A percentile compares a stretch with the other conserved stretches of the same genome.
phyloP scores from a whole-genome alignment of 306 rosid species.

The Quercus gilva region DNA sequence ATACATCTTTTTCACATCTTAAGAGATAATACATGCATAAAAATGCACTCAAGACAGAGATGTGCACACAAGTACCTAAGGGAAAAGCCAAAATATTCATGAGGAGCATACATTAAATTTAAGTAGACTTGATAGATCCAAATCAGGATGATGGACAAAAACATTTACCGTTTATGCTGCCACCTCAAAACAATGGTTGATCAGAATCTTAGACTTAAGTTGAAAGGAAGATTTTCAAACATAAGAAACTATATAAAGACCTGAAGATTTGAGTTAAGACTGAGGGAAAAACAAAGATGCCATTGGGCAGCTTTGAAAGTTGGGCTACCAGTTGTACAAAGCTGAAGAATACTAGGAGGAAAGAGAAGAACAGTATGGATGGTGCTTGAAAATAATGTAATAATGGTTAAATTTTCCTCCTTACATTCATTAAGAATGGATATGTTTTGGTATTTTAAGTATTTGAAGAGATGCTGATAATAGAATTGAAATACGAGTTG shows the following conservation, averaged over 20 bases:
- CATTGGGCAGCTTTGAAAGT: not conserved
- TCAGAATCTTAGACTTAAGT: not conserved
- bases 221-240: not conserved
- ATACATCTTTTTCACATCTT: slow-evolving; percentile 1
- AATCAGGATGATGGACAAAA: not conserved
- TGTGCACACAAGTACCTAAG: not conserved
- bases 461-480: not conserved
- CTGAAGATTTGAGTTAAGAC: not conserved
- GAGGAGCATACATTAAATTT: not conserved
- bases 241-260: not conserved
- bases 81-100: not conserved
- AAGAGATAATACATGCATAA: not conserved
- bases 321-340: not conserved
- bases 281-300: not conserved
- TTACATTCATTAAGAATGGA: not conserved
- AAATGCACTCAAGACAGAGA: not conserved
- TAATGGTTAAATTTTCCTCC: not conserved
- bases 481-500: not conserved
- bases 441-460: not conserved
- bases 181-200: not conserved
- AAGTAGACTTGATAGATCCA: not conserved
- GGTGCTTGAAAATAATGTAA: not conserved
- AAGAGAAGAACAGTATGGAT: not conserved
- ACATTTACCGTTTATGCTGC: not conserved
- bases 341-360: not conserved